Percentiles rank a stretch among this genome's conserved stretches.
Conservation (phyloP, 169 alveolate genomes). For the Plasmodium ovale region DNA sequence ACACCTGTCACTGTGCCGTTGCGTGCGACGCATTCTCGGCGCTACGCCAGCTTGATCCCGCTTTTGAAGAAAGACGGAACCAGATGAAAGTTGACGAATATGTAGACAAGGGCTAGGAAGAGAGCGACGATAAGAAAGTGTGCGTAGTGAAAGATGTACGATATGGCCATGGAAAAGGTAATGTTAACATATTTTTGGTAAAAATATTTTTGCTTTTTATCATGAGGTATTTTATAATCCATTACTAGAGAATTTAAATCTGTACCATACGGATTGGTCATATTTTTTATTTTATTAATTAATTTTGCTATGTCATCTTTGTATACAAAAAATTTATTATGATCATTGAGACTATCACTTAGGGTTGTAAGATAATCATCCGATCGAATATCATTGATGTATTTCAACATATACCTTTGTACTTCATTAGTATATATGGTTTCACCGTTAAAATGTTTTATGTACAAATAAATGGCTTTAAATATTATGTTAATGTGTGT, state of each 20-base stretch:
- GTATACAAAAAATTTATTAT: constrained; percentile 60
- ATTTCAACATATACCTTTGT: neutral
- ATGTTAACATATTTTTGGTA: constrained; percentile 37
- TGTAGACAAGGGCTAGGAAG: constrained; percentile 19
- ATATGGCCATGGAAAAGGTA: constrained; percentile 63
- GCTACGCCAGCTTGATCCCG: neutral
- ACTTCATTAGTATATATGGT: neutral
- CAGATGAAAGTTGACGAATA: constrained; percentile 30
- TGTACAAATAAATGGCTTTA: constrained; percentile 36
- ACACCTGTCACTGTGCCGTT: too few relatives aligned
- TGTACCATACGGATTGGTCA: constrained; percentile 8
- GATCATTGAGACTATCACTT: constrained; percentile 35
- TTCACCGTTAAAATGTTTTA: constrained; percentile 9
- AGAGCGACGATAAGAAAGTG: constrained; percentile 41
- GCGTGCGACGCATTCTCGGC: neutral
- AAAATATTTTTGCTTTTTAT: constrained; percentile 54
- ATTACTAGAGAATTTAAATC: constrained; percentile 38
- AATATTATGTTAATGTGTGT: constrained; percentile 19
- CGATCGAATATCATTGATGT: constrained; percentile 13
- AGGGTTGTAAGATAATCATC: constrained; percentile 6
- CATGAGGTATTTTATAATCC: constrained; percentile 53
- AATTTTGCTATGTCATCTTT: constrained; percentile 48
- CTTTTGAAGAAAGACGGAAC: constrained; percentile 33
- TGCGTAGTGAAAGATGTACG: constrained; percentile 45
- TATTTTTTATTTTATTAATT: constrained; percentile 38